Evolutionary conservation across 345 rosid genomes (phyloP), one percentile per base, ranked within the genome.

Genomic region (Odontarrhena argentea): DNA sequence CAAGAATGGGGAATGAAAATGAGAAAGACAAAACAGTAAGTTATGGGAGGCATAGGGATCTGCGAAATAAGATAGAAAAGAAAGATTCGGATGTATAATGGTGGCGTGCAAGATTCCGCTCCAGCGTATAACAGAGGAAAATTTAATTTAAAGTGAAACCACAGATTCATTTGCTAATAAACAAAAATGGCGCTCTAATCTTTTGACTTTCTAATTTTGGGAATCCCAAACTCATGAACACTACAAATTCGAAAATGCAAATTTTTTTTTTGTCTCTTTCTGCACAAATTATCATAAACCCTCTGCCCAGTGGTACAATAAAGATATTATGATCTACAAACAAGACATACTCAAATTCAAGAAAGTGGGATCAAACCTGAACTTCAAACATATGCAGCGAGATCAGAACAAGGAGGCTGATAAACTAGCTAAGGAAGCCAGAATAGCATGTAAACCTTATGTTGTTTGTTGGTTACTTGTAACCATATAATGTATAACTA

Each of bases 181-280:
- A 67, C 68, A 60, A 54, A 74, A 45, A 15, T 67, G 73, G 57
- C 50, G 53, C 37, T 60, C 37, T 60, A 46, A 45, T 61, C 51
- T 60, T 60, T 18, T 40, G 63, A 54, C 68, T 67, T 45, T 12
- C 77, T 67, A 53, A 53, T 37, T 74, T 60, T 74, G 68, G 73
- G 38, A 67, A 67, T 14, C 18, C 18, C 9, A 67, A 60, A 52
- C 14, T 28, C 36, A 10, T 5, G 43, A 55, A 63, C 53, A 49
- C 18, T 53, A 72, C 60, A 56, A 64, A 49, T n/a, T 40, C 7
- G 8, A 56, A 40, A 40, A 15, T n/a, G 22, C 22, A 22, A 57
- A 9, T 4, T 40, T 22, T 30, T 30, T 46, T 58, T 45, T 28
- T 12, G 22, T 47, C 26, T 38, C 36, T 32, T 4, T 22, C 30